phyloP scores from a whole-genome alignment of 345 rosid species.

The Lenwebbia sp. region DNA sequence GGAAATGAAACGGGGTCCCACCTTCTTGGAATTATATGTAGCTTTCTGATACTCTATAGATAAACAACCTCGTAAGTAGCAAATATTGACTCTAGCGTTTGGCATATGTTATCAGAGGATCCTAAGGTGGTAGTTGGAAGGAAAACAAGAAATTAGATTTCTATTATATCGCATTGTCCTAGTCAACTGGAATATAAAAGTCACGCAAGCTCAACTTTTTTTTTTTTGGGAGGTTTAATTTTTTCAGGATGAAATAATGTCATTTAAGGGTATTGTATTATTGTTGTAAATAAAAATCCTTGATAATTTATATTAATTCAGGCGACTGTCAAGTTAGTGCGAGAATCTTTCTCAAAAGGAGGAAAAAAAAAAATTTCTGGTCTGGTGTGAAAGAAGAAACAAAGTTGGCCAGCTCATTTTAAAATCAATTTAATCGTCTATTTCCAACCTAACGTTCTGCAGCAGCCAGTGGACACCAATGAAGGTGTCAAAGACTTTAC shows the following conservation, averaged over 20 bases:
- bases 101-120: fast-evolving
- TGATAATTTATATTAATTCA: not conserved
- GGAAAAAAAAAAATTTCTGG: no score
- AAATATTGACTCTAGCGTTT: not conserved
- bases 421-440: no score
- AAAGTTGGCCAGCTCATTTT: no score
- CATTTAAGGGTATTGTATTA: no score
- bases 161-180: not conserved
- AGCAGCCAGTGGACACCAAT: no score
- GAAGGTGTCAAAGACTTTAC: not conserved
- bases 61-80: not conserved
- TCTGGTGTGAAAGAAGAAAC: no score
- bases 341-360: not conserved
- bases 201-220: no score
- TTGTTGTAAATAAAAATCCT: not conserved
- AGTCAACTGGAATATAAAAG: not conserved
- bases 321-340: not conserved
- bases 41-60: not conserved
- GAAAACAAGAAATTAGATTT: not conserved
- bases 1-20: not conserved
- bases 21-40: not conserved
- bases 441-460: no score
- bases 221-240: no score
- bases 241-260: no score
- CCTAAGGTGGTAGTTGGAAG: not conserved